Percentiles rank a stretch among this genome's conserved stretches.
Conservation (phyloP, 208 protist species). For the Zelonia costaricensis region DNA sequence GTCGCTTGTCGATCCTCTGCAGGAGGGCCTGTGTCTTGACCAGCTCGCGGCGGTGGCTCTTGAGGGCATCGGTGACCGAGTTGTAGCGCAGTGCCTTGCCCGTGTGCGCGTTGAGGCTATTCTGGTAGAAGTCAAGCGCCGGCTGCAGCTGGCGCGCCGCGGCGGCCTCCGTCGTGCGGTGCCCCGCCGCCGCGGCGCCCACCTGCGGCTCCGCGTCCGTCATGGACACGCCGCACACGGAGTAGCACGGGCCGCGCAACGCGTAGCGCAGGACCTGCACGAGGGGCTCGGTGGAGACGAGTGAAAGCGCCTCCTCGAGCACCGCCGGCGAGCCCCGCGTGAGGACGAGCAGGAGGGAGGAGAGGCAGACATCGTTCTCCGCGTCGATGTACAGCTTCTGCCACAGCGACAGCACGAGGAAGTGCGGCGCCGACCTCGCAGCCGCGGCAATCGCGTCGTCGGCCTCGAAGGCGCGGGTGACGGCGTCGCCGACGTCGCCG, state of each 20-base stretch:
- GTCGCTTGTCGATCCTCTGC: slow-evolving; percentile 1
- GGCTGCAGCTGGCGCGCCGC: background rate
- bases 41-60: slow-evolving; percentile 20
- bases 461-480: slow-evolving; percentile 9
- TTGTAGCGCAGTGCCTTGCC: slow-evolving; percentile 34
- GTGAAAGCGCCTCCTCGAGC: slow-evolving; percentile 12
- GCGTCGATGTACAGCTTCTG: slow-evolving; percentile 27
- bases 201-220: slow-evolving; percentile 32
- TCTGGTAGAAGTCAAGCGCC: slow-evolving; percentile 22
- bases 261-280: slow-evolving; percentile 29
- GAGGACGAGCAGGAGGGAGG: slow-evolving; percentile 27
- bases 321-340: slow-evolving; percentile 10
- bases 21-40: slow-evolving; percentile 1
- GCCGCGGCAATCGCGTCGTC: slow-evolving; percentile 1
- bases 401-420: slow-evolving; percentile 31
- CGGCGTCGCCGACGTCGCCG: slow-evolving; percentile 7
- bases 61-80: slow-evolving; percentile 30
- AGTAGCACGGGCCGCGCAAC: slow-evolving; percentile 31
- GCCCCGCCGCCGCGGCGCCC: too few relatives aligned
- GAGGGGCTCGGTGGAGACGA: background rate
- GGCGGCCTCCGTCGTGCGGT: background rate
- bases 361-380: slow-evolving; percentile 38
- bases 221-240: slow-evolving; percentile 26
- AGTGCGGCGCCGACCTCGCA: slow-evolving; percentile 14
- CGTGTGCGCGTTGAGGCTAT: slow-evolving; percentile 17